Evolutionary conservation across 495 filamentous ascomycete genomes (phyloP), one percentile per base, ranked within the genome.

Genomic region (Viridothelium virens): DNA sequence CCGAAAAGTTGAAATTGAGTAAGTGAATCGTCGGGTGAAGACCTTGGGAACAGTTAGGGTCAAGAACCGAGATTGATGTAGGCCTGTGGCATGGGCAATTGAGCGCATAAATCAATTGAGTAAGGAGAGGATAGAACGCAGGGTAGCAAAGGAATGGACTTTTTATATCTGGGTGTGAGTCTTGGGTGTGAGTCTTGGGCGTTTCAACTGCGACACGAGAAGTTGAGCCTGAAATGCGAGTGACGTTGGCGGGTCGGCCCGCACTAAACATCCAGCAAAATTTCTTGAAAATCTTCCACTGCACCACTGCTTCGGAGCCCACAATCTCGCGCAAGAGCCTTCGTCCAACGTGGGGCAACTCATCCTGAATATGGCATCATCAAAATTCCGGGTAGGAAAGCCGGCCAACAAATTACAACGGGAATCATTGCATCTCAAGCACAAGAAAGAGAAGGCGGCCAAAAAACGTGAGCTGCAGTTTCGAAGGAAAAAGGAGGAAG

Each of bases 401-500:
- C 73, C 74, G 33, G 66, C 62, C 38, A 97, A 97, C 77, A 96
- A 95, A 76, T 75, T 87, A 39, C 85, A 83, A 68, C 83, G 93
- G 25, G 82, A 94, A 75, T 76, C 84, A 67, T 79, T 91, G 62
- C 88, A 92, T 73, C 82, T 93, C 70, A 84, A 87, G 70, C 82
- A 89, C 72, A 97, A 96, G 79, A 87, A 87, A 71, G 80, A 82
- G 6, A 83, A 85, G 66, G 88, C 89, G 69, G 83, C 84, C 70
- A 76, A 83, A 56, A 91, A 87, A 68, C 89, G 90, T 69, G 88
- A 89, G 66, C 83, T 88, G 66, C 87, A 91, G 56, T 89, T 91
- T 74, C 81, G 81, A 56, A 80, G 89, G 47, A 91, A 91, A 76
- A 88, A 85, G 74, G 89, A 94, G 74, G 94, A 98, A 77, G 84